Evolutionary conservation across 805 yeast genomes (phyloP).

Genomic region (Metschnikowia colocasiae): DNA sequence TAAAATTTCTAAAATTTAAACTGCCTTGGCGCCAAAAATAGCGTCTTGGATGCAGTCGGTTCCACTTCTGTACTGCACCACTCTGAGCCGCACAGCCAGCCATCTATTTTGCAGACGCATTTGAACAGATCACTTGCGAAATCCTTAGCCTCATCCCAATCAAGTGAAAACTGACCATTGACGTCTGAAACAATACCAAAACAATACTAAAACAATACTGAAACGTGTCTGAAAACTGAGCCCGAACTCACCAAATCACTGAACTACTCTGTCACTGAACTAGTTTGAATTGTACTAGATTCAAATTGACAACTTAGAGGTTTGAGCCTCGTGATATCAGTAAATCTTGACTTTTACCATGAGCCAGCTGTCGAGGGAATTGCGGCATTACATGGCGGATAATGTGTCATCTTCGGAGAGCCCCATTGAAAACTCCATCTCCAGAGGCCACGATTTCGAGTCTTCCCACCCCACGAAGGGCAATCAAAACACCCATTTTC

Average conservation of each 20-base stretch:
- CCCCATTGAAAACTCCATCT: neutral
- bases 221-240: no score
- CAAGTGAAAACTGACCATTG: no score
- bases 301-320: no score
- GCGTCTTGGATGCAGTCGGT: neutral
- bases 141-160: neutral
- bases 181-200: neutral
- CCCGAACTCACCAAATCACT: no score
- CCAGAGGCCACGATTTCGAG: neutral
- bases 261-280: no score
- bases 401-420: neutral
- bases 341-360: no score
- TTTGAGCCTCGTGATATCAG: no score
- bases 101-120: constrained; percentile 12
- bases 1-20: neutral
- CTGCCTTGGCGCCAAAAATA: neutral
- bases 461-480: neutral
- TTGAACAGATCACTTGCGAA: neutral
- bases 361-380: constrained; percentile 1
- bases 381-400: neutral
- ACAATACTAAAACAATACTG: neutral
- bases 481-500: neutral
- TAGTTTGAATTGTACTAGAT: no score
- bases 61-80: neutral
- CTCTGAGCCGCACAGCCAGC: constrained; percentile 10